phyloP scores from a whole-genome alignment of 2,329 filamentous ascomycete genomes.

The Kalaharituber pfeilii region DNA sequence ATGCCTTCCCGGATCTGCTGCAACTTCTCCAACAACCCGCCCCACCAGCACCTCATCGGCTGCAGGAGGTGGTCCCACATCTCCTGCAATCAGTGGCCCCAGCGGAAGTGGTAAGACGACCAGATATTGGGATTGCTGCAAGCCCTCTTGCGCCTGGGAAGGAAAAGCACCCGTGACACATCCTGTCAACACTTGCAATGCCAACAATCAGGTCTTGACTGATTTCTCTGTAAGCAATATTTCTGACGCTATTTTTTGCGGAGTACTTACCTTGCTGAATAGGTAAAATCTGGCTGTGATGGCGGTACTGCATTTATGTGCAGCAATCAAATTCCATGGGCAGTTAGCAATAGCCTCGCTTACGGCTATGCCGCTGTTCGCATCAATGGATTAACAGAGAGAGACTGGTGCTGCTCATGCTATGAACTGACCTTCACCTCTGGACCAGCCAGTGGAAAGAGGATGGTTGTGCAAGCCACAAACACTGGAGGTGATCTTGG shows the following conservation, averaged over 20 bases:
- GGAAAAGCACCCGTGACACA: conserved; percentile 17
- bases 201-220: conserved; percentile 9
- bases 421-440: conserved; percentile 43
- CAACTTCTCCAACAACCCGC: conserved; percentile 7
- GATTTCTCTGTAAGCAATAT: conserved; percentile 1
- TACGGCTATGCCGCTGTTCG: conserved; percentile 49
- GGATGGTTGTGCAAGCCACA: conserved; percentile 46
- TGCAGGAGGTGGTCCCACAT: conserved; percentile 3
- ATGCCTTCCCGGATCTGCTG: conserved; percentile 19
- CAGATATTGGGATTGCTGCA: conserved; percentile 45
- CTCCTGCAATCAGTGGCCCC: conserved; percentile 6
- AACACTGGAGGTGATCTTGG: conserved; percentile 44
- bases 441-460: conserved; percentile 36
- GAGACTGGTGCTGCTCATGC: conserved; percentile 49
- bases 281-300: conserved; percentile 34
- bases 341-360: conserved; percentile 38
- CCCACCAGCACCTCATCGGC: not conserved
- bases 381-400: conserved; percentile 39
- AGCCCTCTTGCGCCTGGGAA: conserved; percentile 43
- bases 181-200: conserved; percentile 18
- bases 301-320: conserved; percentile 44
- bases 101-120: conserved; percentile 25
- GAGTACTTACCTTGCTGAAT: not conserved
- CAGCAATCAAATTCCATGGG: conserved; percentile 44
- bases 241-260: no score